These are phyloP conservation scores for Paraurostyla sp. DNA, from an alignment of 73 alveolate genomes.

Conservation along the genomic window DNA sequence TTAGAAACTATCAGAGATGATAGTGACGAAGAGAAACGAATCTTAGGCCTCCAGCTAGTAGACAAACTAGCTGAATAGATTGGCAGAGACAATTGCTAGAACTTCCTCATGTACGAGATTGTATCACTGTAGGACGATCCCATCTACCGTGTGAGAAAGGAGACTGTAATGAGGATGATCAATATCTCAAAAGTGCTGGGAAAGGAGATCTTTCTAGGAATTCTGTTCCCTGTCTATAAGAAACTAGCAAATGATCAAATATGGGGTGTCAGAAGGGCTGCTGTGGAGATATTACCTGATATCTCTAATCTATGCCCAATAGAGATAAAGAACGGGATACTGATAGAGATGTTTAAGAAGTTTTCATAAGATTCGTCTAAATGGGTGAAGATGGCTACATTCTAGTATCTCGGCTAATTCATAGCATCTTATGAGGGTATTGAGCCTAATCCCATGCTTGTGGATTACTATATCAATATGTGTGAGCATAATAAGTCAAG, in stretches of 20 bases:
- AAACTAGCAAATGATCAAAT: slow-evolving; percentile 80
- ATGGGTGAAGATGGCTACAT: slow-evolving; percentile 90
- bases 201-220: slow-evolving; percentile 66
- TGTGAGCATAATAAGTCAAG: slow-evolving; percentile 66
- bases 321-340: slow-evolving; percentile 61
- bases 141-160: slow-evolving; percentile 74
- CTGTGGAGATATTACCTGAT: slow-evolving; percentile 85
- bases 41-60: slow-evolving; percentile 74
- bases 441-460: slow-evolving; percentile 74
- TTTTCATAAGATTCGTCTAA: slow-evolving; percentile 80
- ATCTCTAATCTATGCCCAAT: slow-evolving; percentile 74
- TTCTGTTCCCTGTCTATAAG: slow-evolving; percentile 80
- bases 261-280: slow-evolving; percentile 93
- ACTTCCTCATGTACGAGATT: slow-evolving; percentile 76
- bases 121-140: slow-evolving; percentile 81
- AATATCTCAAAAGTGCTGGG: slow-evolving; percentile 73
- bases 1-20: slow-evolving; percentile 54
- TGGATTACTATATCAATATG: slow-evolving; percentile 73
- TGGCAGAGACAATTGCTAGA: slow-evolving; percentile 71
- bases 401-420: slow-evolving; percentile 80
- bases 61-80: slow-evolving; percentile 68
- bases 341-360: slow-evolving; percentile 78
- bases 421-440: slow-evolving; percentile 73
- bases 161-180: slow-evolving; percentile 71
- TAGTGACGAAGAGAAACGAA: slow-evolving; percentile 72